Base-by-base conservation (phyloP, 176 grass and related monocot genomes). In the Zoysia pacifica region DNA sequence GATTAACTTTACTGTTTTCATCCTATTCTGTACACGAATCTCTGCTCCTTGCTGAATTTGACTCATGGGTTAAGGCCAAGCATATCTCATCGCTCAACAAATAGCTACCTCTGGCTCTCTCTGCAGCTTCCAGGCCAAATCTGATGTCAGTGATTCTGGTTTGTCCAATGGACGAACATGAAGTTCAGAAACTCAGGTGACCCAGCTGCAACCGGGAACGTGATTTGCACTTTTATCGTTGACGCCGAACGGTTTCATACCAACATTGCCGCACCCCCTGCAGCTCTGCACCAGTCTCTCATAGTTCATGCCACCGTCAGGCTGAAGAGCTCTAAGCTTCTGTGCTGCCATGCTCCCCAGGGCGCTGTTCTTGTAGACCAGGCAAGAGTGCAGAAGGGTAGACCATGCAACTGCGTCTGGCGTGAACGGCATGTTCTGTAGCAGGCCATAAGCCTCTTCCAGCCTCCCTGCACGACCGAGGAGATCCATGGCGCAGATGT, bases 351-450 rank as follows among this genome's bases (percentile, higher is more conserved):
- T 54, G 86, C 72, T 84, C n/a, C 80, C 86, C 6, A 81, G 4
- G 3, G 19, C 9, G 7, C 50, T 19, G 48, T 83, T 65, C 47
- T 82, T 79, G 52, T 79, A 88, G 12, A 75, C 81, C 55, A 90
- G 51, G 49, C 88, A 91, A 46, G 86, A 79, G 65, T 88, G 89
- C 72, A 94, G 36, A 70, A 94, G 86, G 36, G 86, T 81, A n/a
- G 54, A 46, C 91, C 88, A 93, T 8, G 86, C 83, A 35, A 81
- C 11, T 1, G 63, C 74, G 15, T 81, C 81, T 39, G 83, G 54
- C 1, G 61, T 3, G 73, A 90, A 81, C 1, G 68, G 72, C 86
- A 78, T 88, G 19, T 48, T 80, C 62, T 14, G 41, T 49, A 90
- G 76, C 48, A 93, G 72, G 59, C 10, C 19, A 52, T 86, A 70